Evolutionary conservation across 2,329 filamentous ascomycete species (phyloP).

Genomic region (Teratosphaeria nubilosa): DNA sequence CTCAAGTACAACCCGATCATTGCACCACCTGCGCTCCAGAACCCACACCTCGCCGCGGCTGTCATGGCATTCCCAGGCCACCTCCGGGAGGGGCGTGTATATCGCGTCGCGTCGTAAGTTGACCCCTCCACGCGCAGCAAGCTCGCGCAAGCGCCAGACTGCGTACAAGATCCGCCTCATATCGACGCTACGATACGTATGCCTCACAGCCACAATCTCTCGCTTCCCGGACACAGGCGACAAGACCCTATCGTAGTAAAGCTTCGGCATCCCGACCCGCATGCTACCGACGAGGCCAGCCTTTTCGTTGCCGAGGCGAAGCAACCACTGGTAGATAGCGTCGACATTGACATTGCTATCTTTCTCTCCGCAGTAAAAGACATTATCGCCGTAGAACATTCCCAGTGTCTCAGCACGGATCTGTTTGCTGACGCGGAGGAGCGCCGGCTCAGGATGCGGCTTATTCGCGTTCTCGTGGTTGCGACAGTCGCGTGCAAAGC

Average conservation of each 20-base stretch:
- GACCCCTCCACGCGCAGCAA: background rate
- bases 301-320: background rate
- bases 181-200: background rate
- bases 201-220: background rate
- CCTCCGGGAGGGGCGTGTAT: background rate
- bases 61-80: background rate
- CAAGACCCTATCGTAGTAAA: background rate
- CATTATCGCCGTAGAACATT: background rate
- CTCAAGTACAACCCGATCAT: background rate
- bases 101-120: background rate
- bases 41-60: background rate
- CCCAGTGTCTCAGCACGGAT: background rate
- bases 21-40: background rate
- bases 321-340: background rate
- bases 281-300: background rate
- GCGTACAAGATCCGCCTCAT: background rate
- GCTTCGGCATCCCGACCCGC: background rate
- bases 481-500: background rate
- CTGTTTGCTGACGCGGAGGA: background rate
- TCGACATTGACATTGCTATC: background rate
- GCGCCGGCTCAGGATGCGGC: background rate
- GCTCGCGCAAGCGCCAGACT: background rate
- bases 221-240: background rate
- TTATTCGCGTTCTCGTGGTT: background rate
- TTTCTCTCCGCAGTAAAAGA: background rate